phyloP scores from a whole-genome alignment of 2,329 filamentous ascomycete species.

The Daldinia sp. region DNA sequence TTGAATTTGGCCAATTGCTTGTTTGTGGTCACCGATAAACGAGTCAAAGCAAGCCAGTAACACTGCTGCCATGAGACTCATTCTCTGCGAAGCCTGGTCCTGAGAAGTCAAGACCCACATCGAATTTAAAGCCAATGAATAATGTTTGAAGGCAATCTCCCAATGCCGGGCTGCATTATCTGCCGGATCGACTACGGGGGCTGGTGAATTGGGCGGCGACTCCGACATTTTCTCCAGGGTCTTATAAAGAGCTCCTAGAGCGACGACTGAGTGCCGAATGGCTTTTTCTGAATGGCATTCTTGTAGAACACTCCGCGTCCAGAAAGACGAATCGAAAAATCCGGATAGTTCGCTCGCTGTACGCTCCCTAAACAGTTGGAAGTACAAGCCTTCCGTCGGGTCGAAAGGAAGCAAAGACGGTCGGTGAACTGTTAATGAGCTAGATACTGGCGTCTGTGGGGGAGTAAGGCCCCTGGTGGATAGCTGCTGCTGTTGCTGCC shows the following conservation, averaged over 20 bases:
- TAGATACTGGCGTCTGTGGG: constrained; percentile 52
- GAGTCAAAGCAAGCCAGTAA: constrained; percentile 77
- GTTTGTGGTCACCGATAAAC: constrained; percentile 72
- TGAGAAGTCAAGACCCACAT: constrained; percentile 60
- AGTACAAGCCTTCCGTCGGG: constrained; percentile 68
- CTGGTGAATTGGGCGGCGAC: constrained; percentile 62
- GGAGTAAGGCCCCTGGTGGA: constrained; percentile 47
- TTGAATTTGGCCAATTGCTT: constrained; percentile 72
- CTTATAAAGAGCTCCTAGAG: constrained; percentile 75
- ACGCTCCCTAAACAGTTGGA: constrained; percentile 70
- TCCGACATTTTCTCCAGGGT: constrained; percentile 70
- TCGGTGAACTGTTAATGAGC: constrained; percentile 55
- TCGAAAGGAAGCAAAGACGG: constrained; percentile 63
- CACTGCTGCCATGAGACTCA: constrained; percentile 72
- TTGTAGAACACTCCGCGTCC: constrained; percentile 71
- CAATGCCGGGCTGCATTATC: constrained; percentile 65
- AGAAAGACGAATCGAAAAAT: constrained; percentile 75
- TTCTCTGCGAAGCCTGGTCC: constrained; percentile 62
- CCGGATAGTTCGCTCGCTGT: constrained; percentile 74
- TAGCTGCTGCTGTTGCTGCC: constrained; percentile 8
- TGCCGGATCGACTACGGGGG: constrained; percentile 48
- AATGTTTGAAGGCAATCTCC: constrained; percentile 70
- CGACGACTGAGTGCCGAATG: constrained; percentile 74
- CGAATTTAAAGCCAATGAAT: constrained; percentile 67
- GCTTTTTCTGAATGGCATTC: constrained; percentile 72